Base-by-base conservation (phyloP, 108 stramenopile genomes). In the Stephanodiscus minutulus region DNA sequence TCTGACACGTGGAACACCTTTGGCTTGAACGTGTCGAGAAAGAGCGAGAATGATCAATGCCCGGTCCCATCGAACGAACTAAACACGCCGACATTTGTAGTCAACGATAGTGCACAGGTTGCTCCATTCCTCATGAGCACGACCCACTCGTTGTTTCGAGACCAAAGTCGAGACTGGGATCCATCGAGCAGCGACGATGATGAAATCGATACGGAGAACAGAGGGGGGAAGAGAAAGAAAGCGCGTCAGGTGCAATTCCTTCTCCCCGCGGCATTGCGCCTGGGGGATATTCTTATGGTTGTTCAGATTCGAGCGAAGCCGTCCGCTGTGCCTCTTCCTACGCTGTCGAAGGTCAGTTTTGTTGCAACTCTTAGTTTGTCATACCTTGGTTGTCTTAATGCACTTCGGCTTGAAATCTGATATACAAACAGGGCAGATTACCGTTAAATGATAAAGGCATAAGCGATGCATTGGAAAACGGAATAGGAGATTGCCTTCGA, bases 31-130 rank as follows among this genome's bases (percentile, higher is more conserved):
- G 64, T 91, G 39, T 59, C 53, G 3, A 36, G 56, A n/a, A 73
- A 44, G 15, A 64, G 66, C 20, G 64, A 66, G 27, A 36, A 28
- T 54, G 74, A 76, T 13, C 27, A 43, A n/a, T 28, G 27, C 9
- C 1, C 17, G 25, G 36, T 58, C 7, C 7, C 13, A 5, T 27
- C n/a, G 27, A 57, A 44, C 24, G 48, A 50, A n/a, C 11, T 57
- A 53, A 46, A 66, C 35, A 62, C 48, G 33, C 88, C 88, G 50
- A 77, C 64, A 9, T 91, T 87, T 78, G 56, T 39, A 0, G 55
- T 94, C 0, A 63, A 75, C 11, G 93, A 94, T 68, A 90, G 87
- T 73, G 85, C 84, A 47, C 89, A 90, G 20, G 87, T 94, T 0
- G 80, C 86, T 15, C 86, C 90, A 43, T 94, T 87, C 66, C 85